Evolutionary conservation across 164 flowering plant species (phyloP).

Genomic region (Stephania yunnanensis): DNA sequence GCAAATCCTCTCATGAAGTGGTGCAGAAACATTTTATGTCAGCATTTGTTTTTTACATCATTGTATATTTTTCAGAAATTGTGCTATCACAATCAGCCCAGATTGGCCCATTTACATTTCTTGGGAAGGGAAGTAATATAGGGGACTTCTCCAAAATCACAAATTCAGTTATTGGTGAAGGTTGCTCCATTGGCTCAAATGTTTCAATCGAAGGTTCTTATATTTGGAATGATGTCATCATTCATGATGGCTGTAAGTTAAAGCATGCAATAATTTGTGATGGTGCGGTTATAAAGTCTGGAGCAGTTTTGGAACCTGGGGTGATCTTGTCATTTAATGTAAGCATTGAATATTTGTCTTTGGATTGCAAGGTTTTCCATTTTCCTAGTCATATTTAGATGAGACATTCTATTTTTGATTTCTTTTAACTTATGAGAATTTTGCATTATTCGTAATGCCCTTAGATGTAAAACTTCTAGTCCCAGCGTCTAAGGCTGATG

Average conservation of each 20-base stretch:
- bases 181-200: slow-evolving; percentile 79
- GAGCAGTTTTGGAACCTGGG: slow-evolving; percentile 80
- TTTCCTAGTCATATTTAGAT: neutral
- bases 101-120: slow-evolving; percentile 68
- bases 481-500: neutral
- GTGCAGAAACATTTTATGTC: neutral
- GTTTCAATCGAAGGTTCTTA: slow-evolving; percentile 85
- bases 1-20: neutral
- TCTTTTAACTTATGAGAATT: neutral
- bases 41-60: slow-evolving; percentile 1
- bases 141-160: slow-evolving; percentile 59
- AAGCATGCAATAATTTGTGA: slow-evolving; percentile 85
- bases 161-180: slow-evolving; percentile 80
- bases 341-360: slow-evolving; percentile 4
- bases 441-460: neutral
- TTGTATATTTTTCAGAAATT: slow-evolving; percentile 40
- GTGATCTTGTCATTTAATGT: slow-evolving; percentile 88
- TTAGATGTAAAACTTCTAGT: neutral
- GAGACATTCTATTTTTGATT: neutral
- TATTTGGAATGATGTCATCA: slow-evolving; percentile 80
- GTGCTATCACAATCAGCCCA: slow-evolving; percentile 61
- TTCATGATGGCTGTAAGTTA: slow-evolving; percentile 78
- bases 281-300: slow-evolving; percentile 68
- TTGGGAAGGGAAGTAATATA: slow-evolving; percentile 65
- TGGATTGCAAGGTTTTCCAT: neutral